phyloP scores from a whole-genome alignment of 139 green algal genomes.

The Chara braunii region DNA sequence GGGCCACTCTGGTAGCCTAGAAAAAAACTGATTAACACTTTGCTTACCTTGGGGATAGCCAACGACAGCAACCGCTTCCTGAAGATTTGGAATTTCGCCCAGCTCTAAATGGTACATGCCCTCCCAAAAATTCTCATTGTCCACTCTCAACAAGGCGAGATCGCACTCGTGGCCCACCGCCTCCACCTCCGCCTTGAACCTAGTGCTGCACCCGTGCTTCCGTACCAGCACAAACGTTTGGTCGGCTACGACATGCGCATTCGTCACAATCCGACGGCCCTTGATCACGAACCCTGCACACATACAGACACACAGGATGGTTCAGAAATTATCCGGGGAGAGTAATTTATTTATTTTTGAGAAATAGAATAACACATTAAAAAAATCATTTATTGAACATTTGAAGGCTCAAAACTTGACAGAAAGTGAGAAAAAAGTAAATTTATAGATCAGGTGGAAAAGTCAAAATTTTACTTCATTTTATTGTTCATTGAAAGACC shows the following conservation, averaged over 20 bases:
- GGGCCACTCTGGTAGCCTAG: no score
- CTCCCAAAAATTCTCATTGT: constrained; percentile 44
- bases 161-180: constrained; percentile 59
- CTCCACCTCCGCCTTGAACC: constrained; percentile 50
- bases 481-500: no score
- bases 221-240: constrained; percentile 63
- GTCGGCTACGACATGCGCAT: constrained; percentile 66
- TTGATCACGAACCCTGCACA: constrained; percentile 56
- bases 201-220: constrained; percentile 47
- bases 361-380: not conserved
- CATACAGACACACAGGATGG: not conserved
- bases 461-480: no score
- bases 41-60: constrained; percentile 52
- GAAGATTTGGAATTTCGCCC: constrained; percentile 41
- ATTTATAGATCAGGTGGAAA: no score
- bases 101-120: constrained; percentile 63
- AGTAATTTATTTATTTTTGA: constrained; percentile 14
- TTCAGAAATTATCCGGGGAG: not conserved
- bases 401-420: not conserved
- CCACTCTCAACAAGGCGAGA: constrained; percentile 7
- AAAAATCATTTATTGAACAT: not conserved
- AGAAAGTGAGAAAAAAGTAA: no score
- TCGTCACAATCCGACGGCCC: constrained; percentile 62
- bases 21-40: no score
- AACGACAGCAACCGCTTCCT: constrained; percentile 79